Evolutionary conservation across 2,329 filamentous ascomycete genomes (phyloP), one percentile per base, ranked within the genome.

Genomic region (Rachicladosporium sp.): DNA sequence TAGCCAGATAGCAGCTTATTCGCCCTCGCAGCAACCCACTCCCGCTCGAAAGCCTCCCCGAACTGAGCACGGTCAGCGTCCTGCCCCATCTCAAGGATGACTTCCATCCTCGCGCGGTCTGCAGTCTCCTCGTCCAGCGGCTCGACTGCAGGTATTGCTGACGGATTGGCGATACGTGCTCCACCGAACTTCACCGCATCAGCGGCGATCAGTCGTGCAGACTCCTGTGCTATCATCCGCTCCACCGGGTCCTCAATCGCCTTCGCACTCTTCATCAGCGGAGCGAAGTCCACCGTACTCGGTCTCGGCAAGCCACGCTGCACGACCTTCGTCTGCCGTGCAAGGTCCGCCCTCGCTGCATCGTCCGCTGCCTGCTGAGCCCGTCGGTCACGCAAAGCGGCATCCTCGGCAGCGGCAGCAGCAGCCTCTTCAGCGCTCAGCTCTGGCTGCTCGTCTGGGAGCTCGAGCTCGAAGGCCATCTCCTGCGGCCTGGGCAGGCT

Each of bases 401-500:
- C 70, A 53, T 81, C 77, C 58, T 81, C 78, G 52, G 75, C 74
- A n/a, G 65, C 67, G 6, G 72, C 55, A 37, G 78, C 70, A 33
- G 71, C 66, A 2, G 59, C 59, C 36, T 58, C 51, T 6, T 34
- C 34, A 2, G 57, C 54, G 11, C 59, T 60, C 3, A 65, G 54
- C 50, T 91, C 84, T 45, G 74, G 67, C 46, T 82, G 71, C 47
- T 94, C 87, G 31, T 93, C 86, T 0, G 89, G 89, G 29, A 93
- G 66, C 57, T 95, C 89, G 34, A 96, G 76, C 50, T 96, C 91
- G 81, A 85, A 96, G 49, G 95, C 88, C 0, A 78, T 82, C 55
- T 94, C 86, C 55, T 93, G 95, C 1, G 91, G 91, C 55, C 84
- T 93, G 1, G 91, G 91, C 10, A 98, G 70, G 13, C 84, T 78